Base-by-base conservation (phyloP, 1,139 yeast species). In the Geotrichum bryndzae region DNA sequence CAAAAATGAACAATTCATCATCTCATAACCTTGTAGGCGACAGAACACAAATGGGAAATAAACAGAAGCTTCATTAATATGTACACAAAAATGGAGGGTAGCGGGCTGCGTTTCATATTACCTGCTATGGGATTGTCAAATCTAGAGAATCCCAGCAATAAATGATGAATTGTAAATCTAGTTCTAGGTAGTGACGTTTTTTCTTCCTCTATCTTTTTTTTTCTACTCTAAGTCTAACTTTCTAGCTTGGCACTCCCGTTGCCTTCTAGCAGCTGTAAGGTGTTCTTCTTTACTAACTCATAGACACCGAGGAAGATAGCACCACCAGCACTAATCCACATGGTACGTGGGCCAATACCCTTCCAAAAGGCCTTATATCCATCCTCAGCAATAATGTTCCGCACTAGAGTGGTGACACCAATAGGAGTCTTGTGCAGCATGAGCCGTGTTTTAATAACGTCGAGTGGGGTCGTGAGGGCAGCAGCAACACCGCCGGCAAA, bases 251-350 rank as follows among this genome's bases (percentile, higher is more conserved):
- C n/a, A 11, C n/a, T 51, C n/a, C 23, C 41, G 10, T 57, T 46
- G 3, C 31, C 25, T 18, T 46, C 41, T 38, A 62, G 51, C 29
- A 58, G 29, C 15, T 23, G 35, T 45, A 62, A 52, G 4, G 63
- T 65, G 5, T 64, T 55, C 15, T 75, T 68, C 62, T 79, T 84
- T 3, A 87, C 92, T 29, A 87, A 76, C 74, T 94, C 99, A 71
- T 94, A 94, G 63, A 90, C 90, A 2, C 99, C 99, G 62, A 94
- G 79, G 77, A 95, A 94, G 48, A 95, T 90, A 38, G 98, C 97
- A 23, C 99, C 99, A 22, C 99, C 99, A 3, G 96, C 95, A 77
- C 96, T 87, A 64, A 94, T 94, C 99, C 99, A 94, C 84, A 89
- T 82, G 0, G 97, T 91, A 72, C 99, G 80, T 1, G 99, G 98